Percentiles rank a stretch among this genome's conserved stretches.
phyloP scores from a whole-genome alignment of 371 early-diverging fungal species.

The Mortierella polycephala region DNA sequence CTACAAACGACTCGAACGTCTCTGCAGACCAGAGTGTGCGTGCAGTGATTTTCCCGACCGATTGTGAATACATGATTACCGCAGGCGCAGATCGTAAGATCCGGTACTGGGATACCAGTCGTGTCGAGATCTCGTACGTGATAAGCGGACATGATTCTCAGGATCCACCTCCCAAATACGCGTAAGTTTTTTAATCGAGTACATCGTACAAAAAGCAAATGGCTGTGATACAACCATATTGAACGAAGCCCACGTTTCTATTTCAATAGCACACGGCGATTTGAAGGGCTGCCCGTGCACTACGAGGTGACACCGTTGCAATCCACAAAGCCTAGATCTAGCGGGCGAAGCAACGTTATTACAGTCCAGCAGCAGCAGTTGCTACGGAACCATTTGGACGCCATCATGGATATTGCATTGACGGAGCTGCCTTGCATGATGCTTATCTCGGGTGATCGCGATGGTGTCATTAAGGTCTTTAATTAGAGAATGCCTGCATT shows the following conservation, averaged over 20 bases:
- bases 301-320: slow-evolving; percentile 61
- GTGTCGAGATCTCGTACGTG: slow-evolving; percentile 76
- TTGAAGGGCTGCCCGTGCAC: slow-evolving; percentile 64
- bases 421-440: slow-evolving; percentile 83
- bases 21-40: slow-evolving; percentile 65
- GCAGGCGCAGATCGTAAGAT: slow-evolving; percentile 88
- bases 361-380: slow-evolving; percentile 65
- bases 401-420: slow-evolving; percentile 75
- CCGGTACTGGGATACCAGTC: slow-evolving; percentile 80
- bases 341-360: slow-evolving; percentile 44
- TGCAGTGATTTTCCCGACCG: slow-evolving; percentile 63
- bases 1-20: slow-evolving; percentile 61
- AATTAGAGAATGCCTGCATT: background rate
- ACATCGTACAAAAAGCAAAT: background rate
- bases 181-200: slow-evolving; percentile 48
- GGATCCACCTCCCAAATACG: slow-evolving; percentile 69
- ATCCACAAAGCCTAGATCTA: slow-evolving; percentile 36
- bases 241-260: background rate
- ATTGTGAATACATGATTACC: slow-evolving; percentile 76
- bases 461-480: slow-evolving; percentile 84
- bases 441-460: slow-evolving; percentile 81
- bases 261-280: slow-evolving; percentile 63
- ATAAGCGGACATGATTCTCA: slow-evolving; percentile 74
- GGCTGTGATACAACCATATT: background rate
- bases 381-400: slow-evolving; percentile 77